phyloP scores from a whole-genome alignment of 352 stramenopile genomes.

The Pythium dissotocum region DNA sequence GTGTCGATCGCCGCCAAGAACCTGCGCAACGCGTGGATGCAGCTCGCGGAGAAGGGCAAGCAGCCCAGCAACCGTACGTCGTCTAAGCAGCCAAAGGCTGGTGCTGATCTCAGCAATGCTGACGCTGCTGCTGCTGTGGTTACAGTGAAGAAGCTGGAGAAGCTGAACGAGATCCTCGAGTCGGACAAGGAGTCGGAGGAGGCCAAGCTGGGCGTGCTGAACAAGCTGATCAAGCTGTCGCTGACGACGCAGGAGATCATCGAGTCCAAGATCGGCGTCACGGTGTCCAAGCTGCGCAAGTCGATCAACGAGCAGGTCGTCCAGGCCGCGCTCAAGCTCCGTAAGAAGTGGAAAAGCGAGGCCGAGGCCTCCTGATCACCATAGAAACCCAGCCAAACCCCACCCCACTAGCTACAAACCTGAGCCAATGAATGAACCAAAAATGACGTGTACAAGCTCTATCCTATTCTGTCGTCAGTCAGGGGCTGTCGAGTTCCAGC shows the following conservation, averaged over 20 bases:
- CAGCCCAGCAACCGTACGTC: constrained; percentile 19
- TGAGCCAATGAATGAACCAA: too few species aligned
- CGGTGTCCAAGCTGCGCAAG: constrained; percentile 78
- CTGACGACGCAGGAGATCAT: constrained; percentile 78
- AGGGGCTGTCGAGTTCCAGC: too few species aligned
- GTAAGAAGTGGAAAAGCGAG: constrained; percentile 82
- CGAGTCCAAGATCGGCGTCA: constrained; percentile 73
- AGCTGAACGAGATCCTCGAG: constrained; percentile 52
- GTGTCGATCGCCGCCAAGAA: constrained; percentile 68
- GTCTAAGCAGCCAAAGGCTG: too few species aligned
- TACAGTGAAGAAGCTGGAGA: constrained; percentile 40
- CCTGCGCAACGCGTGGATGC: constrained; percentile 73
- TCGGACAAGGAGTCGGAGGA: constrained; percentile 38
- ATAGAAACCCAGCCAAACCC: background rate
- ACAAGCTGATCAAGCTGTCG: constrained; percentile 65
- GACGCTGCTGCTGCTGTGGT: background rate
- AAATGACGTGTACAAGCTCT: too few species aligned
- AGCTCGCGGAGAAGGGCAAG: constrained; percentile 50
- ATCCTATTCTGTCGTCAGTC: too few species aligned
- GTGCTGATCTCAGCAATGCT: too few species aligned
- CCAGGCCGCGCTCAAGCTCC: constrained; percentile 56
- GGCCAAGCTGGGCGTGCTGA: constrained; percentile 42
- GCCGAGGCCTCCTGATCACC: constrained; percentile 11
- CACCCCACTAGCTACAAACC: too few species aligned
- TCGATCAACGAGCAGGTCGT: constrained; percentile 69